These are phyloP conservation scores for Emmonsiellopsis sp. DNA, from an alignment of 2,329 filamentous ascomycete species.

Conservation along the genomic window DNA sequence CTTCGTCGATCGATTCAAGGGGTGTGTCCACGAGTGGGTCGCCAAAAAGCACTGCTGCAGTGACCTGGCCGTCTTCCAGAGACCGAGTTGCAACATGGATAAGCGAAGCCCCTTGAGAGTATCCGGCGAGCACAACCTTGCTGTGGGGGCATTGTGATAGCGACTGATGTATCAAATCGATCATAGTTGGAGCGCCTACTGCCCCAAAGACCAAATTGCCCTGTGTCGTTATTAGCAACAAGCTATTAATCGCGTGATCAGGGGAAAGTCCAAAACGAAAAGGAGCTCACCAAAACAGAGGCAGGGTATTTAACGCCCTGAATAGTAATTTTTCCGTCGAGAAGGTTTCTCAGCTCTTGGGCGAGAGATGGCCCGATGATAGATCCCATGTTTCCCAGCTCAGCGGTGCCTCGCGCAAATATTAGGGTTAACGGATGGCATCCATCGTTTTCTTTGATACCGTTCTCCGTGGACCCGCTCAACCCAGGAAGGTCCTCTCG, in stretches of 20 bases:
- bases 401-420: conserved; percentile 35
- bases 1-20: conserved; percentile 30
- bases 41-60: conserved; percentile 37
- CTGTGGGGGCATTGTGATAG: conserved; percentile 24
- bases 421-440: conserved; percentile 37
- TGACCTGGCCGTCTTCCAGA: conserved; percentile 25
- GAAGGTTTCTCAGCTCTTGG: conserved; percentile 15
- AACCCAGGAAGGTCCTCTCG: too few species aligned
- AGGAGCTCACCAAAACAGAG: conserved; percentile 10
- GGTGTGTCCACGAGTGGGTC: conserved; percentile 37
- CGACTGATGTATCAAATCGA: conserved; percentile 20
- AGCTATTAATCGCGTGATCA: conserved; percentile 21
- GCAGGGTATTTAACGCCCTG: conserved; percentile 28
- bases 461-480: conserved; percentile 29
- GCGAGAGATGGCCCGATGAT: conserved; percentile 32
- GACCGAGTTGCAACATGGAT: conserved; percentile 23
- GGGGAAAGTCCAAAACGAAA: not conserved
- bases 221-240: conserved; percentile 15
- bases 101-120: conserved; percentile 29
- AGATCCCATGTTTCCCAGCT: conserved; percentile 35
- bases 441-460: conserved; percentile 28
- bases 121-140: conserved; percentile 26
- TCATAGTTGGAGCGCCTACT: conserved; percentile 23
- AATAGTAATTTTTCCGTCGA: conserved; percentile 20
- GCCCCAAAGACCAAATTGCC: conserved; percentile 20